Conservation (phyloP, 148 eudicot genomes). For the Diospyros kaki region DNA sequence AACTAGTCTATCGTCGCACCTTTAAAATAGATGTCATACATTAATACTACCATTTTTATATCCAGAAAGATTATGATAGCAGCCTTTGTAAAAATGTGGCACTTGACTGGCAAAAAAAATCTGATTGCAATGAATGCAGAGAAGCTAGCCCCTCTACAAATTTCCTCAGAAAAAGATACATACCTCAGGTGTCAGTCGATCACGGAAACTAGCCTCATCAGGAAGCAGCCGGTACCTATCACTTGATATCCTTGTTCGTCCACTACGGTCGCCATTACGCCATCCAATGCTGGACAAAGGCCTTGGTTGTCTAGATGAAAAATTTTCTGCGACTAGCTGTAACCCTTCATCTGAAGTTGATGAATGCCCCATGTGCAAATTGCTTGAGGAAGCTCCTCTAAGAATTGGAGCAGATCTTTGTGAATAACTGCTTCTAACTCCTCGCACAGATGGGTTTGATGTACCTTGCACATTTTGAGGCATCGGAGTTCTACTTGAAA, state of each 20-base stretch:
- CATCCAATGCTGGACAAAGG: constrained; percentile 43
- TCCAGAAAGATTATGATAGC: background rate
- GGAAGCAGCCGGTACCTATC: constrained; percentile 56
- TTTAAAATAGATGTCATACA: no score
- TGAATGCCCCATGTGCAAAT: constrained; percentile 11
- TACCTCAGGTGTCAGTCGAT: constrained; percentile 60
- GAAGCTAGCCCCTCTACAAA: background rate
- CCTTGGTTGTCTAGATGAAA: constrained; percentile 57
- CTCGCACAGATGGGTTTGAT: constrained; percentile 14
- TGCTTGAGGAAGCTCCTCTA: constrained; percentile 26
- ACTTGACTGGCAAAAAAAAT: background rate
- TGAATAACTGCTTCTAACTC: constrained; percentile 18
- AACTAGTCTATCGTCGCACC: background rate
- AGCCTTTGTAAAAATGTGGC: background rate
- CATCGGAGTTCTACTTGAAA: constrained; percentile 14
- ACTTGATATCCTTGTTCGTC: constrained; percentile 51
- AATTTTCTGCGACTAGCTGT: constrained; percentile 40
- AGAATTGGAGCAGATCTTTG: constrained; percentile 17
- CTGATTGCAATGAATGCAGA: background rate
- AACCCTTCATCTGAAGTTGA: constrained; percentile 34
- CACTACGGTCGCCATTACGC: constrained; percentile 62
- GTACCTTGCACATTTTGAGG: constrained; percentile 20
- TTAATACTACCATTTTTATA: background rate
- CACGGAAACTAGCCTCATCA: constrained; percentile 37
- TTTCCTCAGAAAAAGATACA: constrained; percentile 4